These are phyloP conservation scores for Boletus mariae DNA, from an alignment of 1,284 basidiomycete species.

Conservation along the genomic window DNA sequence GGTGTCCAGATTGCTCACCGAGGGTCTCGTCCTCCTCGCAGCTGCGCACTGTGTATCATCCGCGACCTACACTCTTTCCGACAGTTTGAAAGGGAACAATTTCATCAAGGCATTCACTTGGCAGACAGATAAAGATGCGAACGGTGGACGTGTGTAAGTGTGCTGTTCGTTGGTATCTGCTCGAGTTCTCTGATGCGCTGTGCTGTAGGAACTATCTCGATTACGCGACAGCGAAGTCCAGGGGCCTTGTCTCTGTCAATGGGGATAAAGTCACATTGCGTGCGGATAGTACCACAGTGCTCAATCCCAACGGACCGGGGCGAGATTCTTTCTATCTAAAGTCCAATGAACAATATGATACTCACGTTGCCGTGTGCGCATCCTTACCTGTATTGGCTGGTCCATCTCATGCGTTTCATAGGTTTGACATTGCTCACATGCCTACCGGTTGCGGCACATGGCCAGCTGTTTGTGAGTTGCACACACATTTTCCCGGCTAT, in stretches of 20 bases:
- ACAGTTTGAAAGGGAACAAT: conserved; percentile 11
- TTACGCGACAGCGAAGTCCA: conserved; percentile 10
- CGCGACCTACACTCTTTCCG: conserved; percentile 12
- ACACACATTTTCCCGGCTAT: neutral
- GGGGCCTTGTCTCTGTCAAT: conserved; percentile 13
- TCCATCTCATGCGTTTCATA: conserved; percentile 5
- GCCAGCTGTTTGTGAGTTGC: conserved; percentile 34
- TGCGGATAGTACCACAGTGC: conserved; percentile 16
- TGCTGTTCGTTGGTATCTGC: neutral
- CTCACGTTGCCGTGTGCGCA: conserved; percentile 34
- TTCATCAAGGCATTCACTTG: conserved; percentile 19
- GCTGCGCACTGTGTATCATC: conserved; percentile 6
- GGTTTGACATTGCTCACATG: conserved; percentile 38
- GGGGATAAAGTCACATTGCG: conserved; percentile 17
- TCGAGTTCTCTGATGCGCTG: neutral
- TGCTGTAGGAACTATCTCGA: conserved; percentile 15
- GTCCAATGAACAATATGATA: conserved; percentile 31
- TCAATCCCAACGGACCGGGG: conserved; percentile 29
- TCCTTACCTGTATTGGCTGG: neutral
- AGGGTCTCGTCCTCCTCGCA: conserved; percentile 8
- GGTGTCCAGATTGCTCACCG: too few species aligned
- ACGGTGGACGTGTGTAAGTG: conserved; percentile 20
- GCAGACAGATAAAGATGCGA: conserved; percentile 10
- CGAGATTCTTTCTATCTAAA: conserved; percentile 36
- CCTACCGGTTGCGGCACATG: conserved; percentile 38